Base-by-base conservation (phyloP, 805 yeast genomes). In the Starmera caribaea region DNA sequence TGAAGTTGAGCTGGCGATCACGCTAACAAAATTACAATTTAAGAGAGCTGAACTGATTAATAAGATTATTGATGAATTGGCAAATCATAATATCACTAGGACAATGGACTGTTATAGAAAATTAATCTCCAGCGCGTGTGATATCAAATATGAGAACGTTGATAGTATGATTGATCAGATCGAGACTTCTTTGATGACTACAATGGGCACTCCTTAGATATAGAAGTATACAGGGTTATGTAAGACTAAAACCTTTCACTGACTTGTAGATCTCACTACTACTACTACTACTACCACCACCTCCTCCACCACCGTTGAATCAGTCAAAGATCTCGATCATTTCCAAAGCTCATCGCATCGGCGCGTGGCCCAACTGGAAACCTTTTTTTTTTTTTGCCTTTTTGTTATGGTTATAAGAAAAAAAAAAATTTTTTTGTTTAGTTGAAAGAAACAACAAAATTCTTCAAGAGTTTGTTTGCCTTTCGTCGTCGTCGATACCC, bases 111-210 rank as follows among this genome's bases (percentile, higher is more conserved):
- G 86, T 55, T 82, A 90, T 64, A 71, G 95, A 46, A 77, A 78
- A 51, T 67, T 90, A 44, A 79, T 92, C 34, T 74, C 90, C 17
- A 63, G 78, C 36, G 74, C 86, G 36, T 83, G 94, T 55, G 95
- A 86, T 3, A 69, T 87, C 40, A 75, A 79, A 37, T 70, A 79
- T 16, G 94, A 85, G 43, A 92, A 83, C 44, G 80, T 90, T 42
- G 86, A 81, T 48, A 81, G 84, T 27, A 68, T 87, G 42, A 67
- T 90, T 38, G 90, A 84, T 47, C 96, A 90, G 16, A 83, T 90
- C 34, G 87, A 66, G 42, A 57, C 58, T 21, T 71, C 64, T 41
- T 44, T 65, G 9, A 37, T 51, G 24, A 51, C 52, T 7, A 49
- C 51, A 1, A 51, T 43, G 21, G 34, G 34, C 26, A 21, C 26